Evolutionary conservation across 257 asterid species (phyloP), one percentile per base, ranked within the genome.

Genomic region (Marsdenia floribunda): DNA sequence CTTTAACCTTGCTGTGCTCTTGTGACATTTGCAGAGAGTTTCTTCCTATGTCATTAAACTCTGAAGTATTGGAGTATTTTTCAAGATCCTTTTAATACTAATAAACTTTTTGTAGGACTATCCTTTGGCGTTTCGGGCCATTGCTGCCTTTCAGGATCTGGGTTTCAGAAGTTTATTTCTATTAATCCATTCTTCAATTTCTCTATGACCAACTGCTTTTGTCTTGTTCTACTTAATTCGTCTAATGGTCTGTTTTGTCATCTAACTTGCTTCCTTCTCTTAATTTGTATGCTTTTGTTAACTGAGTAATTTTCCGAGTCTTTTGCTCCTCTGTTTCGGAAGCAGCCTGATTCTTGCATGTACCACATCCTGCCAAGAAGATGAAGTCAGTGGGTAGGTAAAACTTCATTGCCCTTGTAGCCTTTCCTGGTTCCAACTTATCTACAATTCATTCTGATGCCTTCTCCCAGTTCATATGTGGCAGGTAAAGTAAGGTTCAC

Each of bases 1-100:
- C 83, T 83, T 77, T 80, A 92, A 92, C 93, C 93, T 90, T 88
- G 91, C 80, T 88, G 96, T 89, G 88, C 89, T 93, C 90, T 93
- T 93, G 75, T 77, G 84, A 83, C 93, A 87, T 89, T 88, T 91
- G 96, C 97, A 93, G 98, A 88, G 90, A 86, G 91, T 82, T 80
- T 50, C 73, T 57, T 63, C 26, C 35, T 60, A 60, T 75, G 82
- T 80, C 85, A 72, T 83, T 76, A 76, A 80, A 55, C 68, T 72
- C 86, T 73, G 85, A 80, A 85, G 83, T 76, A 77, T 68, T 75
- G 82, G 83, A 77, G 80, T 68, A 66, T 78, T 78, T 73, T 77
- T 80, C 79, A 74, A 79, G 71, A 75, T 47, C 75, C 85, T 71
- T 53, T 79, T 76, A 42, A 63, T 83, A 86, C 84, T 81, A 85